These are phyloP conservation scores for Volvox reticuliferus DNA, from an alignment of 139 green algal species.

Conservation along the genomic window DNA sequence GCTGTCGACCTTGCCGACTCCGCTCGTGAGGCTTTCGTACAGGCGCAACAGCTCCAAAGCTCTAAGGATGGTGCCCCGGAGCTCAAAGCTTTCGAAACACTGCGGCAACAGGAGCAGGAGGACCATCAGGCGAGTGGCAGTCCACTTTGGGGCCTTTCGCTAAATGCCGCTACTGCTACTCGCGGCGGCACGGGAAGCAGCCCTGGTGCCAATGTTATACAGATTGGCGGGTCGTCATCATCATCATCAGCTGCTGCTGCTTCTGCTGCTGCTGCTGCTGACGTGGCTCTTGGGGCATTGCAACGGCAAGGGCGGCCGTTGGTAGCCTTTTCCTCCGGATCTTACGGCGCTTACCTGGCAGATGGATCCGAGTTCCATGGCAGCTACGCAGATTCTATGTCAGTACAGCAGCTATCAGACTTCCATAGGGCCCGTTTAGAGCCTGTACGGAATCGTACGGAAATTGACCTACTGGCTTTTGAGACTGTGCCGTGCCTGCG, in stretches of 20 bases:
- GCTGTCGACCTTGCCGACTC: conserved; percentile 43
- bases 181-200: too few species aligned
- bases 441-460: conserved; percentile 35
- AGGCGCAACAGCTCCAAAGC: not conserved
- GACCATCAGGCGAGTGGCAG: not conserved
- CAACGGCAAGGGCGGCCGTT: conserved; percentile 19
- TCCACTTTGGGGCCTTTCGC: too few species aligned
- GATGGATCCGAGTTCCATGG: conserved; percentile 61
- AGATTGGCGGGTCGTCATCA: too few species aligned
- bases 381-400: conserved; percentile 40
- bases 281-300: too few species aligned
- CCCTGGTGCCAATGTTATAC: too few species aligned
- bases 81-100: too few species aligned
- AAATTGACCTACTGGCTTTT: conserved; percentile 60
- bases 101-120: not conserved
- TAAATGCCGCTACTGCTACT: too few species aligned
- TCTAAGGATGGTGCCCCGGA: not conserved
- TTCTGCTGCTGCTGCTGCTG: too few species aligned
- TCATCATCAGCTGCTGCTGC: too few species aligned
- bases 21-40: conserved; percentile 34
- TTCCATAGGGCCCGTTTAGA: conserved; percentile 50
- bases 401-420: conserved; percentile 40
- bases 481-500: conserved; percentile 57
- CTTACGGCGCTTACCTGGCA: conserved; percentile 52
- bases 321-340: conserved; percentile 56